Base-by-base conservation (phyloP, 169 alveolate genomes). In the Neospora caninum region DNA sequence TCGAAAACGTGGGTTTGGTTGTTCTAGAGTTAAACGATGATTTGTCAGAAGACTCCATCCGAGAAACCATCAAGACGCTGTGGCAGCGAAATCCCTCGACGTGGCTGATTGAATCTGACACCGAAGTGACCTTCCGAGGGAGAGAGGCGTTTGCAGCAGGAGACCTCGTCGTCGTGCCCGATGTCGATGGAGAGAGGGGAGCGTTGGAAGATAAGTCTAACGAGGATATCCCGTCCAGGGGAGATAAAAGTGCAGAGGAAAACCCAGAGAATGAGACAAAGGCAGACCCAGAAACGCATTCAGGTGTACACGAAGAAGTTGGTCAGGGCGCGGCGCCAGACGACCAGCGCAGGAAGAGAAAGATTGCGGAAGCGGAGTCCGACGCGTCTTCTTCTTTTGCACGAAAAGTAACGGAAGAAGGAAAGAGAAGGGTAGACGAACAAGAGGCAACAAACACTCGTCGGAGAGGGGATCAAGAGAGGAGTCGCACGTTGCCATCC, bases 81-180 rank as follows among this genome's bases (percentile, higher is more conserved):
- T 91, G 94, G 94, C 80, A 70, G 58, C 53, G 91, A 27, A 70
- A 84, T 10, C 88, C 88, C 7, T 84, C 94, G 41, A 49, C 94
- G 67, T 91, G 94, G 94, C 94, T 91, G 36, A 91, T 91, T 25
- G 94, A 91, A 80, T 67, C 94, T 6, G 94, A 91, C 91, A 39
- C 84, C 16, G 94, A 91, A 64, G 82, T 91, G 20, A 45, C 34
- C 22, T 70, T 91, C 31, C 73, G 94, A 34, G 94, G 67, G n/a
- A 13, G 82, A 34, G 84, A 64, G 34, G 67, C 16, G 31, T 82
- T 82, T 27, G 89, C 34, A 31, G 1, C 58, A 27, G 89, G 89
- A n/a, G 89, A 43, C n/a, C n/a, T 82, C n/a, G 38, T 45, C 49
- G 69, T 42, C 22, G 89, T 82, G 9, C n/a, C 89, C 10, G 69